Evolutionary conservation across 768 basidiomycete species (phyloP), one percentile per base, ranked within the genome.

Genomic region (Leccinum obscurum): DNA sequence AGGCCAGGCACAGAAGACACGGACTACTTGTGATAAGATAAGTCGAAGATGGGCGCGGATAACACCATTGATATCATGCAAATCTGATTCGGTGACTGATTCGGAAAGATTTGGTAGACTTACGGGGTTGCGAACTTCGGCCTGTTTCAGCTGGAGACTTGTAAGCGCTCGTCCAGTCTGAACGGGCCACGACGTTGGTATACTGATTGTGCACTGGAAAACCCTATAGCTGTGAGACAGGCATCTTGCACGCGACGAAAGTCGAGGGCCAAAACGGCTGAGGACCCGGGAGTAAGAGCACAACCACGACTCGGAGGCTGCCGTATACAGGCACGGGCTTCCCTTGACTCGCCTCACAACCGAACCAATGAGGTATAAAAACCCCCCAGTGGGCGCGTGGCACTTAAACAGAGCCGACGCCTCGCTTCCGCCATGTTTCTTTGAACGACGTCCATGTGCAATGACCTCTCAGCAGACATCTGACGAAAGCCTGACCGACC

Each of bases 351-450:
- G 35, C 3, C 9, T 2, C 3, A 10, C n/a, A 11, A 44, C n/a
- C 41, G 41, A 44, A 44, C n/a, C 41, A 44, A 44, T 44, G 41
- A 44, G 39, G 39, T 41, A 39, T 39, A 39, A 39, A 17, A 39
- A 39, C 15, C 37, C 14, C 34, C 11, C 10, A 32, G 32, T 41
- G 39, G 17, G 39, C 17, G 17, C 39, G 32, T 11, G 34, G 34
- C 34, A 34, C 34, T 34, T 34, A 9, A 54, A 87, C 35, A 37
- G 37, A 14, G 37, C 14, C 37, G 30, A 30, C 30, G 37, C 37
- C 39, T 34, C 34, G 11, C 34, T 34, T 34, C 32, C 32, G 8
- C 37, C 37, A 39, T 39, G 50, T 14, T 24, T 20, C 14, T 32
- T 11, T 28, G 46, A 50, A 9, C 52, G 17, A 11, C 52, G 17